A percentile compares a stretch with the other conserved stretches of the same genome.
phyloP scores from a whole-genome alignment of 345 rosid genomes.

The Passiflora organensis region DNA sequence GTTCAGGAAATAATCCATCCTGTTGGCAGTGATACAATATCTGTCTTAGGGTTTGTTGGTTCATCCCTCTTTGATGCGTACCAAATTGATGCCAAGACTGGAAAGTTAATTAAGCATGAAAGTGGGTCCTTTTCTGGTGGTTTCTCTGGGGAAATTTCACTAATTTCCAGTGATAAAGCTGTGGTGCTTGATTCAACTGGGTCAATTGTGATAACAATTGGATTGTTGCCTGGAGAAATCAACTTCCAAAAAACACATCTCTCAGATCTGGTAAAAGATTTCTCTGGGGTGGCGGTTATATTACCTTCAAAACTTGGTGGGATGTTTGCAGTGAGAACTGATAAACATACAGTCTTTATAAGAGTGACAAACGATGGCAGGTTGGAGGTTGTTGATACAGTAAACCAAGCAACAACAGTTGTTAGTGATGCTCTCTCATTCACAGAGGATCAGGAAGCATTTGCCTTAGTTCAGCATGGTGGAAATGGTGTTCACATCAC shows the following conservation, averaged over 20 bases:
- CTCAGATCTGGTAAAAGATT: slow-evolving; percentile 49
- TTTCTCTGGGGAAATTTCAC: slow-evolving; percentile 51
- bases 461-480: slow-evolving; percentile 63
- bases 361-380: slow-evolving; percentile 50
- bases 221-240: slow-evolving; percentile 48
- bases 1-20: slow-evolving; percentile 66
- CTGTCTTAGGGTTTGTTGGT: slow-evolving; percentile 60
- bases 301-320: slow-evolving; percentile 49
- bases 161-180: slow-evolving; percentile 59
- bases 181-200: slow-evolving; percentile 64
- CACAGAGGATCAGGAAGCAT: slow-evolving; percentile 57
- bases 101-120: slow-evolving; percentile 64
- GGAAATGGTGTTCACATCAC: slow-evolving; percentile 55
- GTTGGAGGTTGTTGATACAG: slow-evolving; percentile 63
- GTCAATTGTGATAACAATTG: slow-evolving; percentile 50
- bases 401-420: slow-evolving; percentile 51
- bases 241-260: slow-evolving; percentile 50
- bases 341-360: slow-evolving; percentile 36
- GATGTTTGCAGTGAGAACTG: slow-evolving; percentile 53
- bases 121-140: slow-evolving; percentile 59
- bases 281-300: slow-evolving; percentile 46
- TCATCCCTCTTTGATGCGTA: slow-evolving; percentile 56
- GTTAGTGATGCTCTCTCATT: slow-evolving; percentile 72
- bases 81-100: slow-evolving; percentile 61
- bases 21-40: slow-evolving; percentile 43